A percentile compares a stretch with the other conserved stretches of the same genome.
phyloP scores from a whole-genome alignment of 331 rosid genomes.

The Cydonia oblonga region DNA sequence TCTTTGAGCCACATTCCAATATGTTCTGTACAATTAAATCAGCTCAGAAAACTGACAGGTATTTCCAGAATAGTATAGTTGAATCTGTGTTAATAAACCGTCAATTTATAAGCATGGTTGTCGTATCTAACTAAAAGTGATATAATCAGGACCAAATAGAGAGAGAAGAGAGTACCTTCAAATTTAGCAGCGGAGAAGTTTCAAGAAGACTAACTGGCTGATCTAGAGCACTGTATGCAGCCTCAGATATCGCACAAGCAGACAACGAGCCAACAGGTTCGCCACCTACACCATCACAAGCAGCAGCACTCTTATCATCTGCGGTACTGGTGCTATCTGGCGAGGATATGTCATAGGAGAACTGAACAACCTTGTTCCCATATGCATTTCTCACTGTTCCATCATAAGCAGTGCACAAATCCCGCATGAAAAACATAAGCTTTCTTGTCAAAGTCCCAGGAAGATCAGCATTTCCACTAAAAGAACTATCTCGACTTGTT shows the following conservation, averaged over 20 bases:
- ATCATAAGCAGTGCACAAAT: conserved; percentile 64
- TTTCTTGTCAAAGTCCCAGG: conserved; percentile 83
- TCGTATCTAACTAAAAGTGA: neutral
- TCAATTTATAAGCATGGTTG: neutral
- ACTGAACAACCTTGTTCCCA: conserved; percentile 72
- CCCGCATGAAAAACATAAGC: conserved; percentile 90
- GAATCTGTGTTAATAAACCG: neutral
- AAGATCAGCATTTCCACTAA: conserved; percentile 88
- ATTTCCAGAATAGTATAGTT: neutral
- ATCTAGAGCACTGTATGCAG: conserved; percentile 95
- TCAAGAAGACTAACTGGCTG: conserved; percentile 91
- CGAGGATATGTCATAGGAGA: conserved; percentile 33
- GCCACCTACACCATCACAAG: conserved; percentile 36
- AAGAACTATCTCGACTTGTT: conserved; percentile 71
- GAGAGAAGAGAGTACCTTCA: conserved; percentile 33
- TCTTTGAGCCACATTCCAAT: conserved; percentile 76
- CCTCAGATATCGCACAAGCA: conserved; percentile 90
- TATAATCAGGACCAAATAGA: neutral
- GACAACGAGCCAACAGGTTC: conserved; percentile 87
- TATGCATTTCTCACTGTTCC: conserved; percentile 87
- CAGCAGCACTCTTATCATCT: conserved; percentile 1
- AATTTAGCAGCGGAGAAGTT: conserved; percentile 79
- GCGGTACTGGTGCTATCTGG: neutral
- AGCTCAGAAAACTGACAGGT: neutral
- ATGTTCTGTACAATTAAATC: conserved; percentile 34